phyloP scores from a whole-genome alignment of 371 early-diverging fungal species.

The Apophysomyces variabilis region DNA sequence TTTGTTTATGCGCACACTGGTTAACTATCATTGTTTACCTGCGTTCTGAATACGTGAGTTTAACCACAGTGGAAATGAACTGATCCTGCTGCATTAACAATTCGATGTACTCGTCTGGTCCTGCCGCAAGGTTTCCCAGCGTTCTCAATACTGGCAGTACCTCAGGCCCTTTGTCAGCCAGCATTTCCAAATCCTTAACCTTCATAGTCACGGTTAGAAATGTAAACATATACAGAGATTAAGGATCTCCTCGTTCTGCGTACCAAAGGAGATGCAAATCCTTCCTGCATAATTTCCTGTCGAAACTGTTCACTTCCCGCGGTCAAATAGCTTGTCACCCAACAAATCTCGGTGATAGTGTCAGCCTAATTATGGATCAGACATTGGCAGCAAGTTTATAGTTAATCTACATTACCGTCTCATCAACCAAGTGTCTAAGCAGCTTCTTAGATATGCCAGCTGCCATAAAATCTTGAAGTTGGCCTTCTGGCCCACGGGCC shows the following conservation, averaged over 20 bases:
- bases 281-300: conserved; percentile 50
- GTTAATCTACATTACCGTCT: conserved; percentile 24
- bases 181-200: conserved; percentile 32
- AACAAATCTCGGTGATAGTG: conserved; percentile 70
- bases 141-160: conserved; percentile 69
- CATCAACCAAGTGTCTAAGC: conserved; percentile 47
- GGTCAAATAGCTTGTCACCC: conserved; percentile 74
- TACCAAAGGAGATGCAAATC: conserved; percentile 46
- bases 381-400: background rate
- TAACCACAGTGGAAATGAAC: conserved; percentile 57
- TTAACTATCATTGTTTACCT: conserved; percentile 35
- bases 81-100: conserved; percentile 47
- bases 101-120: conserved; percentile 64
- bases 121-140: conserved; percentile 71
- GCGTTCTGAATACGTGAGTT: conserved; percentile 57
- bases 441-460: conserved; percentile 45
- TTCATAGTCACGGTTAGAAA: conserved; percentile 3
- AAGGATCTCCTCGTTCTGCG: background rate
- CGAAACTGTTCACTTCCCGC: conserved; percentile 61
- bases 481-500: conserved; percentile 64
- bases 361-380: conserved; percentile 36
- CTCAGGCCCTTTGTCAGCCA: conserved; percentile 44
- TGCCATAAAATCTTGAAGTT: conserved; percentile 53
- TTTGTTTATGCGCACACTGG: background rate
- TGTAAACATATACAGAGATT: background rate